Base-by-base conservation (phyloP, 2,329 filamentous ascomycete genomes). In the Fusarium torulosum region DNA sequence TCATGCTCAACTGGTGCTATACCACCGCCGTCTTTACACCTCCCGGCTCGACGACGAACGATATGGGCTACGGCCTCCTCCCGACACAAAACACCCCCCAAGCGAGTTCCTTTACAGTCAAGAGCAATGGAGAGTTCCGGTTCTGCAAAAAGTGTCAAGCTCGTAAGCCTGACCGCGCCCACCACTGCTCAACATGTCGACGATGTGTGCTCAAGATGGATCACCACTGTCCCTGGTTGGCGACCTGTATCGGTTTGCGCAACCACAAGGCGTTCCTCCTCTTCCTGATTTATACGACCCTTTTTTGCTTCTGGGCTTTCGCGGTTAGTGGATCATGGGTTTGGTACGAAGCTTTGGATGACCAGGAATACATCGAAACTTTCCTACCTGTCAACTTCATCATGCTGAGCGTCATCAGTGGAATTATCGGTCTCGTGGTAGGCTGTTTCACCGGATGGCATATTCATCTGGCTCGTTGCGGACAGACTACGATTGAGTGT, bases 181-280 rank as follows among this genome's bases (percentile, higher is more conserved):
- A 99, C 79, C 96, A 99, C 82, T 99, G 96, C 85, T 97, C 93
- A 13, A 96, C 94, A 6, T 99, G 96, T 81, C 89, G 91, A 71
- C 91, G 91, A 75, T 99, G 96, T 78, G 94, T 99, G 25, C 85
- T 99, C 78, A 99, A 99, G 84, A 99, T 99, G 96, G 96, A 99
- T 77, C 96, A 99, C 79, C 96, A 99, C 81, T 99, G 96, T 78
- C 96, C 96, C 17, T 99, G 96, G 96, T 86, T 99, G 49, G 95
- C 96, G 27, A 97, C 93, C 6, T 99, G 96, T 79, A 92, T 99
- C 61, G 96, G 96, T 20, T 83, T 99, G 67, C 89, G 88, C 75
- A 99, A 99, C 80, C 96, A 97, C 84, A 99, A 99, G 81, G 86
- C 94, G 0, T 99, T 99, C 76, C 78, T 99, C 53, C 85, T 98